These are phyloP conservation scores for Colletotrichum liriopes DNA, from an alignment of 2,329 filamentous ascomycete species.

Conservation along the genomic window DNA sequence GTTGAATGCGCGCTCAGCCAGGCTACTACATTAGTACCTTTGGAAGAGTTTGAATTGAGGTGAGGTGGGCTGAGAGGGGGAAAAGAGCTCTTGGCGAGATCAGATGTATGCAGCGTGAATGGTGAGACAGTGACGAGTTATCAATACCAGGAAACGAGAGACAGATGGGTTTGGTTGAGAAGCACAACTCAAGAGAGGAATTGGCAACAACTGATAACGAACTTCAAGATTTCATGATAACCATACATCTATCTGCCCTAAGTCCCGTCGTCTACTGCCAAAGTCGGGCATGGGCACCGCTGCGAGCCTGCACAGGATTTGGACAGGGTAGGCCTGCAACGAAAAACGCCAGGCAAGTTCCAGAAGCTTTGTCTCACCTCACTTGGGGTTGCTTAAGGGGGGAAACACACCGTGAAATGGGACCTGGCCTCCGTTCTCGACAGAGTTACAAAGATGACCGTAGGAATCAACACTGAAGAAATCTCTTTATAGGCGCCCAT, in stretches of 20 bases:
- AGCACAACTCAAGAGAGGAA: not conserved
- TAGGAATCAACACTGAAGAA: not conserved
- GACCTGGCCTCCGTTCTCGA: not conserved
- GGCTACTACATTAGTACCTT: not conserved
- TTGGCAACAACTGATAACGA: not conserved
- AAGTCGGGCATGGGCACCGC: not conserved
- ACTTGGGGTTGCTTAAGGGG: not conserved
- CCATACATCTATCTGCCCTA: not conserved
- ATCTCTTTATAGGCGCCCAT: too few species aligned
- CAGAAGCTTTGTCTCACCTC: conserved; percentile 1
- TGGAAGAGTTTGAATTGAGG: not conserved
- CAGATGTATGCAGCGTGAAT: not conserved
- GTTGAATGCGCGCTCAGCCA: not conserved
- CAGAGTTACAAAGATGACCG: not conserved
- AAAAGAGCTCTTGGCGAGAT: not conserved
- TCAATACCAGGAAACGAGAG: too few species aligned
- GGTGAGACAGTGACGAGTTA: not conserved
- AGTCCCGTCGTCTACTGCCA: not conserved
- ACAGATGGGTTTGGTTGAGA: not conserved
- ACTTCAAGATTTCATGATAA: not conserved
- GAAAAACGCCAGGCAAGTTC: conserved; percentile 1
- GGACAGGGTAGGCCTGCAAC: not conserved
- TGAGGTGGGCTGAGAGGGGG: not conserved
- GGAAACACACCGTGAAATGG: not conserved
- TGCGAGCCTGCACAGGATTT: not conserved